A percentile compares a stretch with the other conserved stretches of the same genome.
phyloP scores from a whole-genome alignment of 75 land plant genomes.

The Azolla pinnata region DNA sequence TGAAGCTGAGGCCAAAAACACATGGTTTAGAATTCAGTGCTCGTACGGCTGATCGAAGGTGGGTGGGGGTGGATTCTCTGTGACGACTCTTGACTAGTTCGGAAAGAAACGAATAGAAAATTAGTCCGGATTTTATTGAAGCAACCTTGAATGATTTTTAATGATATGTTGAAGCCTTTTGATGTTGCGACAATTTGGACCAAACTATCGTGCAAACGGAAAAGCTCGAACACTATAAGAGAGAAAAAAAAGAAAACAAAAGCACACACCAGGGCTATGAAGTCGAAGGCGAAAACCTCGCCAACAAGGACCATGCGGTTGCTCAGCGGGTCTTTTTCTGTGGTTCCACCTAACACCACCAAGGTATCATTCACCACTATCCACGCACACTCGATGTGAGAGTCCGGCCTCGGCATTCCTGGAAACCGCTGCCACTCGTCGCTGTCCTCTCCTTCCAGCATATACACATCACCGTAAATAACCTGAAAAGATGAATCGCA shows the following conservation, averaged over 20 bases:
- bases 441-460: conserved; percentile 65
- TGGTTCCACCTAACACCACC: conserved; percentile 75
- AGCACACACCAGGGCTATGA: conserved; percentile 48
- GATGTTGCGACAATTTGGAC: too few species aligned
- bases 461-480: conserved; percentile 78
- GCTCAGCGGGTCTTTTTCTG: conserved; percentile 82
- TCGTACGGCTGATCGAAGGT: too few species aligned
- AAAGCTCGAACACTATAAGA: not conserved
- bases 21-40: too few species aligned
- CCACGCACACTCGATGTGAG: conserved; percentile 98
- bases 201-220: too few species aligned
- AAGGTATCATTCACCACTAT: conserved; percentile 73
- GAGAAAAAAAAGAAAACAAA: conserved; percentile 1
- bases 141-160: too few species aligned
- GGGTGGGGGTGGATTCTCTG: too few species aligned
- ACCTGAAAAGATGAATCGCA: conserved; percentile 58
- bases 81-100: too few species aligned
- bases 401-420: conserved; percentile 75
- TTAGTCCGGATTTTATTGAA: too few species aligned
- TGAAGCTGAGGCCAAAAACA: too few species aligned
- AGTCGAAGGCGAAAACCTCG: conserved; percentile 65
- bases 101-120: too few species aligned
- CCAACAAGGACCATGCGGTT: conserved; percentile 83
- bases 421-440: conserved; percentile 65
- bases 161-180: too few species aligned